A percentile compares a stretch with the other conserved stretches of the same genome.
phyloP scores from a whole-genome alignment of 768 basidiomycete species.

The Lyophyllum semitale region DNA sequence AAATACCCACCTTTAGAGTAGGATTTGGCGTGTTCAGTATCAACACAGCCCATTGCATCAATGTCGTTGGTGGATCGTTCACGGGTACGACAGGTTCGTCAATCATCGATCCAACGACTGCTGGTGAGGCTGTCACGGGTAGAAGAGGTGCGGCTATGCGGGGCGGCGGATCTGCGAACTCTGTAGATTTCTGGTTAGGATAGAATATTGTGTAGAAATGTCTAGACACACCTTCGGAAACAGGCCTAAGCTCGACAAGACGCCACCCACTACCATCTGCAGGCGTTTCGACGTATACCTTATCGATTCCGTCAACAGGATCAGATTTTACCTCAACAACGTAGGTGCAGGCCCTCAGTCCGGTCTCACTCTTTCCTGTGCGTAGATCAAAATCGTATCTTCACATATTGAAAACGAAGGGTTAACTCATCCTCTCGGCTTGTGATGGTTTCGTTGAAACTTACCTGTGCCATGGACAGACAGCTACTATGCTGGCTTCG shows the following conservation, averaged over 20 bases:
- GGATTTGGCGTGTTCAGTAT: constrained; percentile 78
- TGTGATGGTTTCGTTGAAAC: constrained; percentile 6
- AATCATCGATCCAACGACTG: constrained; percentile 11
- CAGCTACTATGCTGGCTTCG: constrained; percentile 59
- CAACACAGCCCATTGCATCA: constrained; percentile 78
- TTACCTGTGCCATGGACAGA: constrained; percentile 78
- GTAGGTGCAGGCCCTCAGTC: constrained; percentile 70
- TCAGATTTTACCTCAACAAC: constrained; percentile 50
- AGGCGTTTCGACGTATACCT: constrained; percentile 64
- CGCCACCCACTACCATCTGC: constrained; percentile 55
- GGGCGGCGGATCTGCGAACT: constrained; percentile 72
- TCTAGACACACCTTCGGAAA: constrained; percentile 61
- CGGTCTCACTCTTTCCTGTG: constrained; percentile 71
- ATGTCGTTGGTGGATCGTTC: constrained; percentile 55
- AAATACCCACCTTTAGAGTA: constrained; percentile 49
- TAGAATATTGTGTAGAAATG: background rate
- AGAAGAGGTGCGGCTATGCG: constrained; percentile 20
- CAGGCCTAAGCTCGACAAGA: constrained; percentile 66
- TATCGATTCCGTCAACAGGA: constrained; percentile 37
- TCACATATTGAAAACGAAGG: background rate
- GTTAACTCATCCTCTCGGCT: background rate
- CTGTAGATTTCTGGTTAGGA: constrained; percentile 19
- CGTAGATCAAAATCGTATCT: constrained; percentile 77
- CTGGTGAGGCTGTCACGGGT: constrained; percentile 13
- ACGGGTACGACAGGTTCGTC: constrained; percentile 53